phyloP scores from a whole-genome alignment of 805 yeast genomes.

The Danielia reshetovae region DNA sequence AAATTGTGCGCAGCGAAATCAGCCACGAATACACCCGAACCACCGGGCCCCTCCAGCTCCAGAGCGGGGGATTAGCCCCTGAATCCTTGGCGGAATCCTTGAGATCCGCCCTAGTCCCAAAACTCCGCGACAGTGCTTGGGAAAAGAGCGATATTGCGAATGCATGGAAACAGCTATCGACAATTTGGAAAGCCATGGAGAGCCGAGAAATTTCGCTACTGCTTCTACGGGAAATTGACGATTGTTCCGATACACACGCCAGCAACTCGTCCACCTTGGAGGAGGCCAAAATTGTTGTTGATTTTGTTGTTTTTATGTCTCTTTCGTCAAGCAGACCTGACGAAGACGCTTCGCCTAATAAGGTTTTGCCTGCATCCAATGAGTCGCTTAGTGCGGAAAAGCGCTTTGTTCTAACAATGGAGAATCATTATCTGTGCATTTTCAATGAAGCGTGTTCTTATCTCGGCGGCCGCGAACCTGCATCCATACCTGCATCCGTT shows the following conservation, averaged over 20 bases:
- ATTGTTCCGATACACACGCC: background rate
- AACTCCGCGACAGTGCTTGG: no score
- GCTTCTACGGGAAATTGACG: background rate
- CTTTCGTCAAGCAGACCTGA: conserved; percentile 3
- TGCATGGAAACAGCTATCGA: no score
- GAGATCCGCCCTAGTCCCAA: background rate
- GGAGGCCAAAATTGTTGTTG: conserved; percentile 11
- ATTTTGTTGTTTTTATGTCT: conserved; percentile 9
- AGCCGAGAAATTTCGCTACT: no score
- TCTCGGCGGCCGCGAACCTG: no score
- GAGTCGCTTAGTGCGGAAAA: conserved; percentile 1
- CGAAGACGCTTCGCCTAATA: no score
- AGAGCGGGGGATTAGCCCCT: no score
- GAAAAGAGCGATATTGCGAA: background rate
- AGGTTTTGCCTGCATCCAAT: no score
- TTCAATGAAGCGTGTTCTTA: conserved; percentile 12
- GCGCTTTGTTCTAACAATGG: conserved; percentile 8
- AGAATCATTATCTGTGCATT: conserved; percentile 12
- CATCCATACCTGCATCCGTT: no score
- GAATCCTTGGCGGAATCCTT: background rate
- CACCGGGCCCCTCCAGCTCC: no score
- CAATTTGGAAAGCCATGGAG: no score
- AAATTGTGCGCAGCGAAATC: conserved; percentile 4
- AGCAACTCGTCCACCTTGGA: conserved; percentile 3
- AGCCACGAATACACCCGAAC: background rate